Percentiles rank a stretch among this genome's conserved stretches.
Evolutionary conservation across 805 yeast species (phyloP).

Genomic region (Candida wancherniae): DNA sequence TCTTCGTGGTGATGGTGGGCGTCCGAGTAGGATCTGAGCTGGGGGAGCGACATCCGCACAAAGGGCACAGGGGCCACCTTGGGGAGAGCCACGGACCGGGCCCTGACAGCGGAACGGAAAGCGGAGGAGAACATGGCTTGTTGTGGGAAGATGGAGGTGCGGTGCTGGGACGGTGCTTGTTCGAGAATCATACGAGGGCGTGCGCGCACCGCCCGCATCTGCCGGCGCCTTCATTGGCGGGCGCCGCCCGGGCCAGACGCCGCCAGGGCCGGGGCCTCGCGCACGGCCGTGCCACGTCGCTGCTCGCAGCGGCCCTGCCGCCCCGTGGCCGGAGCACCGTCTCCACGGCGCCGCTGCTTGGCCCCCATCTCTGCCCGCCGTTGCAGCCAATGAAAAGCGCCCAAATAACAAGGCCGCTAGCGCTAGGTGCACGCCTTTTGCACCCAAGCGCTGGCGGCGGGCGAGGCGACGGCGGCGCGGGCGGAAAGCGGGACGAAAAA

Average conservation of each 20-base stretch:
- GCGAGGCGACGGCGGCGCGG: too few relatives aligned
- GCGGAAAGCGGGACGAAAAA: too few relatives aligned
- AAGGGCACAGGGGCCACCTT: constrained; percentile 22
- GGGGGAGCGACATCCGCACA: constrained; percentile 22
- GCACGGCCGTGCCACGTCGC: not conserved
- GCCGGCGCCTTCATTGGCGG: not conserved
- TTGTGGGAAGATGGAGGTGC: not conserved
- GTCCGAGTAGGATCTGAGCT: constrained; percentile 67
- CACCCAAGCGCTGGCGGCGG: too few relatives aligned
- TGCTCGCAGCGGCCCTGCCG: too few relatives aligned
- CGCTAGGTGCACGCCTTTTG: too few relatives aligned
- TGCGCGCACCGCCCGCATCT: constrained; percentile 3
- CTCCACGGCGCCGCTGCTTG: too few relatives aligned
- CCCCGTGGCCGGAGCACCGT: too few relatives aligned
- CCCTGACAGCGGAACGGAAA: constrained; percentile 40
- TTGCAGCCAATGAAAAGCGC: too few relatives aligned
- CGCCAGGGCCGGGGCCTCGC: not conserved
- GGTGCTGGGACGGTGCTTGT: constrained; percentile 2
- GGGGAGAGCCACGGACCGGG: constrained; percentile 28
- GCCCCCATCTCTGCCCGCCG: too few relatives aligned
- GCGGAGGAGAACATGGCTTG: constrained; percentile 33
- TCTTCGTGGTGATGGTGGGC: constrained; percentile 90
- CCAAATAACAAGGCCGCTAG: too few relatives aligned
- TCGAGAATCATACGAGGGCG: constrained; percentile 8
- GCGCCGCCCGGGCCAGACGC: not conserved